phyloP scores from a whole-genome alignment of 805 yeast species.

The Komagataella phaffii region DNA sequence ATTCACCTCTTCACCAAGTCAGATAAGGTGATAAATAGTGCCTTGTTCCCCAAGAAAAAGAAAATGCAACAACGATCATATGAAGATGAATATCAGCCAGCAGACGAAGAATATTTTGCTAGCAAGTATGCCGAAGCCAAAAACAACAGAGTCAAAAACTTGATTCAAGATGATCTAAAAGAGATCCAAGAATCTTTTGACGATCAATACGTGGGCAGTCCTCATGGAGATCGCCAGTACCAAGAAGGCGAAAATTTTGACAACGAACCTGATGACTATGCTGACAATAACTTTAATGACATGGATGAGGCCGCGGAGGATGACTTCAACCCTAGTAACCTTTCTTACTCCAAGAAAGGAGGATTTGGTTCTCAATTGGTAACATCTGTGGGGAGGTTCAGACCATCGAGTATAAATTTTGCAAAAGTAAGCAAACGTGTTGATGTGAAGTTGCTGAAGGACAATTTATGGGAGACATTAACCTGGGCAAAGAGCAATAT shows the following conservation, averaged over 20 bases:
- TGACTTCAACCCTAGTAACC: neutral
- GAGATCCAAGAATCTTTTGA: constrained; percentile 13
- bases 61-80: neutral
- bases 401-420: constrained; percentile 24
- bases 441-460: constrained; percentile 31
- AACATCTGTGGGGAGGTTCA: constrained; percentile 4
- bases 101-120: constrained; percentile 41
- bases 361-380: constrained; percentile 9
- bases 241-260: constrained; percentile 22
- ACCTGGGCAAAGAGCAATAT: constrained; percentile 11
- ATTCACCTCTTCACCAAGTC: constrained; percentile 35
- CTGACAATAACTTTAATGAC: constrained; percentile 8
- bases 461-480: constrained; percentile 30
- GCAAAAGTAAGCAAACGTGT: constrained; percentile 35
- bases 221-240: constrained; percentile 19
- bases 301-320: constrained; percentile 5
- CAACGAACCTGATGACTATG: constrained; percentile 15
- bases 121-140: constrained; percentile 25
- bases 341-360: neutral
- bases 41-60: constrained; percentile 12
- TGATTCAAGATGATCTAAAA: constrained; percentile 7
- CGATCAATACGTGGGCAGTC: constrained; percentile 2
- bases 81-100: constrained; percentile 19
- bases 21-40: constrained; percentile 14
- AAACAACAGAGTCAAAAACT: constrained; percentile 4